Percentiles rank a stretch among this genome's conserved stretches.
Conservation (phyloP, 208 protist genomes). For the Acanthamoeba healyi region DNA sequence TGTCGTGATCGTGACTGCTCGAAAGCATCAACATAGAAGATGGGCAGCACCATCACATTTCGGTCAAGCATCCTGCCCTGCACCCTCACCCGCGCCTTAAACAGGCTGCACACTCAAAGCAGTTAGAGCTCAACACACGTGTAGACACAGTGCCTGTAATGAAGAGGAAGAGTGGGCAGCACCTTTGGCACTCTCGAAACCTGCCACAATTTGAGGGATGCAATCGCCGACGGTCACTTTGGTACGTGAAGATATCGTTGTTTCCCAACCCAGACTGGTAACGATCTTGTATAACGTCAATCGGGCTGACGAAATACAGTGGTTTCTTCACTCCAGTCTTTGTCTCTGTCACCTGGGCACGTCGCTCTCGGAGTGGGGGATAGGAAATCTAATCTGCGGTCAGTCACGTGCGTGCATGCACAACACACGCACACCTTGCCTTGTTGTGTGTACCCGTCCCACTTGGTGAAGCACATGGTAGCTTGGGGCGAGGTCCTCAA, state of each 20-base stretch:
- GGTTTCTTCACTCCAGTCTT: neutral
- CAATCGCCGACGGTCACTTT: neutral
- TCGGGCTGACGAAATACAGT: neutral
- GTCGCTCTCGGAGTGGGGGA: neutral
- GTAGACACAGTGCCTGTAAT: too few species aligned
- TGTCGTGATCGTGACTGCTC: neutral
- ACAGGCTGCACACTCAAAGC: neutral
- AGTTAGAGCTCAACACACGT: neutral
- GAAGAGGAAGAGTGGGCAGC: neutral
- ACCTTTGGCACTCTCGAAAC: neutral
- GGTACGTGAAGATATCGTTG: neutral
- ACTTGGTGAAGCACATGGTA: neutral
- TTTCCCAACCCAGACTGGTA: neutral
- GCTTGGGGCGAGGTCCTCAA: constrained; percentile 5
- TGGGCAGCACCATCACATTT: neutral
- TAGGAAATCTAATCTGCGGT: neutral
- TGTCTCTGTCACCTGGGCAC: neutral
- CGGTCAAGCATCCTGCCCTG: neutral
- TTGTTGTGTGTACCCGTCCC: neutral
- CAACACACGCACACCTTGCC: neutral
- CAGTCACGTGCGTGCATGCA: neutral
- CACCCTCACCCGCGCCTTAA: neutral
- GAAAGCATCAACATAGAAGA: neutral
- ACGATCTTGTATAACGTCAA: neutral
- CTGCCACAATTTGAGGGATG: neutral